These are phyloP conservation scores for Ganoderma lingzhi DNA, from an alignment of 1,284 basidiomycete genomes.

Conservation along the genomic window DNA sequence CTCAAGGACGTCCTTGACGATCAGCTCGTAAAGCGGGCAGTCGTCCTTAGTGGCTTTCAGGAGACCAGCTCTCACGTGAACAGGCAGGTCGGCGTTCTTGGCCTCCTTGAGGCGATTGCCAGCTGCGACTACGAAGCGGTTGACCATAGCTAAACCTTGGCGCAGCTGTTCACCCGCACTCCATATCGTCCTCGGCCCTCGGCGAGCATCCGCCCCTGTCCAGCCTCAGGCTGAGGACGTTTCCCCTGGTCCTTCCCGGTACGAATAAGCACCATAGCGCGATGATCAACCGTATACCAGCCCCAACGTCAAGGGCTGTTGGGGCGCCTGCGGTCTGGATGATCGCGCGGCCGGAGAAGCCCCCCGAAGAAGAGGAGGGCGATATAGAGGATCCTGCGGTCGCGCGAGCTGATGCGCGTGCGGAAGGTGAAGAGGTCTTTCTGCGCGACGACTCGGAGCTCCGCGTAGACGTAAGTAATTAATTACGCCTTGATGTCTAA, in stretches of 20 bases:
- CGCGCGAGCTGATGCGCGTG: constrained; percentile 64
- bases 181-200: not conserved
- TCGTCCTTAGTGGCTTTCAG: not conserved
- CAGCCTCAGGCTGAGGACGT: no score
- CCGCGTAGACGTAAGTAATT: constrained; percentile 70
- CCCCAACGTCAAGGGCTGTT: constrained; percentile 75
- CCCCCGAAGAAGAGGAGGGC: constrained; percentile 73
- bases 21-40: constrained; percentile 8
- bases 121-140: no score
- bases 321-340: constrained; percentile 69
- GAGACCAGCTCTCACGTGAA: not conserved
- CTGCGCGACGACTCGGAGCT: constrained; percentile 72
- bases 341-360: constrained; percentile 74
- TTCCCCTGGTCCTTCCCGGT: constrained; percentile 43
- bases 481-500: no score
- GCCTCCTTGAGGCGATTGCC: not conserved
- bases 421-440: constrained; percentile 70
- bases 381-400: constrained; percentile 78
- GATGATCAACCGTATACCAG: constrained; percentile 71
- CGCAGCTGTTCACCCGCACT: not conserved
- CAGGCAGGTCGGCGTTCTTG: not conserved
- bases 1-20: not conserved
- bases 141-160: not conserved
- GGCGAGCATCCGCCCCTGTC: constrained; percentile 16
- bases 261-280: constrained; percentile 75